Base-by-base conservation (phyloP, 1,284 basidiomycete species). In the Papiliotrema nemorosa region DNA sequence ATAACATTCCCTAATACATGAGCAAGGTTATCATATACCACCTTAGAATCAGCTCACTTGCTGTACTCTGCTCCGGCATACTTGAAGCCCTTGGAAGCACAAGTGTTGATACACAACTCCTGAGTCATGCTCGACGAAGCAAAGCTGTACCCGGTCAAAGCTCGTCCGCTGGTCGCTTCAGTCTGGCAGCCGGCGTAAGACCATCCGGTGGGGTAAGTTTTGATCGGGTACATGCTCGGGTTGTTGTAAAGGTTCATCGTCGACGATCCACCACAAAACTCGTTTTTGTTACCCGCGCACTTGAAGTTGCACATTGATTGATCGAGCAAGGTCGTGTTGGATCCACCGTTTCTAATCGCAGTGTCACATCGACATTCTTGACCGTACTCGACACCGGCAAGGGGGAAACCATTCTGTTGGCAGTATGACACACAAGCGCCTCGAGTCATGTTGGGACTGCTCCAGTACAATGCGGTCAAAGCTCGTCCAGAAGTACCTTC, bases 241-340 rank as follows among this genome's bases (percentile, higher is more conserved):
- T 78, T 81, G 66, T 78, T 79, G 73, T 78, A 77, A 14, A 79
- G 64, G 26, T 77, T 78, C 57, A 81, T 46, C 16, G 56, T 56
- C 5, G 47, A 20, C 5, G 48, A 38, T 7, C 69, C 70, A 49
- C 70, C 70, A 51, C 70, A 73, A 33, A 55, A 64, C 53, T 70
- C 63, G 37, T 60, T 46, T 7, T 34, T 33, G 51, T 66, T 62
- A 41, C 55, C 60, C 25, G 56, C 51, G 44, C 70, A 73, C 10
- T 54, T 39, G 52, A 60, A 54, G 39, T 49, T 56, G 51, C 70
- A 73, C 36, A 59, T 44, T 18, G 40, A 42, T 24, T 39, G 37
- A 34, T 50, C 54, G 49, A 72, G 39, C 40, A 60, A 55, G 37
- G 60, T 59, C 9, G 56, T 61, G 48, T 57, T 60, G 43, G 50